Base-by-base conservation (phyloP, 352 stramenopile species). In the Phytophthora ohioensis region DNA sequence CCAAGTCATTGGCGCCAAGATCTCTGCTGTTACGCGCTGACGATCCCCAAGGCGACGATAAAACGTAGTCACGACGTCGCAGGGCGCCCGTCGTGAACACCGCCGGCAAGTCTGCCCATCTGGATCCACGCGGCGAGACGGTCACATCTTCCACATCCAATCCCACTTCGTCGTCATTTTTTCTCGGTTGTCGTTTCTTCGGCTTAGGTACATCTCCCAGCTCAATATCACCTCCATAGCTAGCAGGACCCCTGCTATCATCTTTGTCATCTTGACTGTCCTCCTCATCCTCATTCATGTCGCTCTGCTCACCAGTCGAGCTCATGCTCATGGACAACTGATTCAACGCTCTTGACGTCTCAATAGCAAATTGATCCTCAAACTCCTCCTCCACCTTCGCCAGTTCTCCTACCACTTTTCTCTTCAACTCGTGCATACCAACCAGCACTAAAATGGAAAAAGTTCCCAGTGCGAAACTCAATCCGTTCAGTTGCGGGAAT, bases 381-480 rank as follows among this genome's bases (percentile, higher is more conserved):
- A 85, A 72, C 47, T 76, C 58, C 47, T 82, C 70, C 45, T 85
- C 67, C 1, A 81, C 46, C n/a, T 52, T 54, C 0, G 47, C 54
- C 43, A 84, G 42, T 39, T 92, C 75, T 2, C 30, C 58, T 58
- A 88, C 81, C 42, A 90, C 79, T 4, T 60, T 55, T 45, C 81
- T 27, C 30, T 84, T 82, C 6, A 76, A 35, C 51, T 71, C 60
- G 27, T 82, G 76, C 69, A 81, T 82, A 2, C 71, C 34, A n/a
- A 76, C 60, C 2, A 93, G 64, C n/a, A 93, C 70, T 0, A 77
- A 36, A 21, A 91, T 78, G 1, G 78, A 89, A 30, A 87, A 62
- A 0, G 78, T 10, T 0, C 86, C 86, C 2, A 93, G 67, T 10
- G 56, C 34, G 12, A 92, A 78, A 49, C 84, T 91, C 53, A 87